Evolutionary conservation across 2,329 filamentous ascomycete species (phyloP).

Genomic region (Falciphora oryzae): DNA sequence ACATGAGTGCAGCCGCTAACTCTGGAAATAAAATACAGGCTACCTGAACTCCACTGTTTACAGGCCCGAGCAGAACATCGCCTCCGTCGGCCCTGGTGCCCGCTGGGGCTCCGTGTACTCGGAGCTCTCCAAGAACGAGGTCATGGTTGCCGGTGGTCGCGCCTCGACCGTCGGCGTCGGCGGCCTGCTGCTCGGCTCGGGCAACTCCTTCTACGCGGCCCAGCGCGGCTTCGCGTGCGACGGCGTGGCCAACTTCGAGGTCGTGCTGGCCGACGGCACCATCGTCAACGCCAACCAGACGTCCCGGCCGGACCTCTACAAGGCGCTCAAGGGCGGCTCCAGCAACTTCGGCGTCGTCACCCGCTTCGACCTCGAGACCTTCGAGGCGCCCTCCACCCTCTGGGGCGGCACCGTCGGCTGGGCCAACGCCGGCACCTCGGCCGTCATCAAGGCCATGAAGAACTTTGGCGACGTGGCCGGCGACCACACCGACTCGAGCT

Average conservation of each 20-base stretch:
- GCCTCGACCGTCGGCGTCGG: constrained; percentile 23
- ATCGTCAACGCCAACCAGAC: constrained; percentile 23
- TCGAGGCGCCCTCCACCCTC: constrained; percentile 12
- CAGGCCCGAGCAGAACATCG: constrained; percentile 23
- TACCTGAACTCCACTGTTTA: constrained; percentile 25
- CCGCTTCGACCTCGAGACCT: constrained; percentile 15
- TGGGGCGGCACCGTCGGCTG: constrained; percentile 21
- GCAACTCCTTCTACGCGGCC: constrained; percentile 22
- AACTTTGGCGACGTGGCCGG: constrained; percentile 15
- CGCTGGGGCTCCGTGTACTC: constrained; percentile 34
- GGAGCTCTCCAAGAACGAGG: constrained; percentile 23
- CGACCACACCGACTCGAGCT: constrained; percentile 16
- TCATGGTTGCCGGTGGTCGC: constrained; percentile 20
- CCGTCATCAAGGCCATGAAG: constrained; percentile 14
- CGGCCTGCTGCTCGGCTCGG: constrained; percentile 23
- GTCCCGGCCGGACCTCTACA: constrained; percentile 15
- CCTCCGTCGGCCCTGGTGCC: constrained; percentile 28
- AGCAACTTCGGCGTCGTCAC: constrained; percentile 36
- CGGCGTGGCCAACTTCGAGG: constrained; percentile 31
- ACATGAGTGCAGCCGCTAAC: too few relatives aligned
- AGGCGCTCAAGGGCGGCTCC: constrained; percentile 37
- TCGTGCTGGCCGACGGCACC: constrained; percentile 35
- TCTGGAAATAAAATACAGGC: constrained; percentile 17
- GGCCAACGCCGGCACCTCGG: constrained; percentile 2
- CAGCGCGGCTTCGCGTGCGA: constrained; percentile 34